Percentiles rank a stretch among this genome's conserved stretches.
phyloP scores from a whole-genome alignment of 805 yeast genomes.

The Myxozyma melibiosi region DNA sequence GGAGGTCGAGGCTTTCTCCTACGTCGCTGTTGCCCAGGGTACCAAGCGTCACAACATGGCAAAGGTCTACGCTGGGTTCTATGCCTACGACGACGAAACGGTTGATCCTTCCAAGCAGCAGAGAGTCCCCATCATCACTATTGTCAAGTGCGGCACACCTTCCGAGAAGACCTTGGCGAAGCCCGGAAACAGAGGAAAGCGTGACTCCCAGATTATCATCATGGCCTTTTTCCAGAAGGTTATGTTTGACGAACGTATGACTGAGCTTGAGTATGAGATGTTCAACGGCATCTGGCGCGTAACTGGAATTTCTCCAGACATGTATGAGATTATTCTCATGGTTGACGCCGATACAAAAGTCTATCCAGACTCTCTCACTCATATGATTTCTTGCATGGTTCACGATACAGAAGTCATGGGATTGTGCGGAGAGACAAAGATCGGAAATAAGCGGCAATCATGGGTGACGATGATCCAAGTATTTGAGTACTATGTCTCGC shows the following conservation, averaged over 20 bases:
- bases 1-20: slow-evolving; percentile 78
- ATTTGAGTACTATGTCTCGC: slow-evolving; percentile 91
- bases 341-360: slow-evolving; percentile 94
- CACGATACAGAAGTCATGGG: slow-evolving; percentile 89
- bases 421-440: slow-evolving; percentile 91
- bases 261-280: slow-evolving; percentile 80
- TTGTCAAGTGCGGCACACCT: slow-evolving; percentile 88
- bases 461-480: slow-evolving; percentile 96
- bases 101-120: slow-evolving; percentile 77
- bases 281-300: slow-evolving; percentile 74
- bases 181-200: slow-evolving; percentile 95
- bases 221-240: slow-evolving; percentile 89
- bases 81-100: slow-evolving; percentile 75
- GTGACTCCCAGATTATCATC: slow-evolving; percentile 89
- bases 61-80: slow-evolving; percentile 91
- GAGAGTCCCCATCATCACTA: slow-evolving; percentile 74
- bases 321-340: slow-evolving; percentile 82
- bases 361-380: slow-evolving; percentile 81
- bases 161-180: slow-evolving; percentile 66
- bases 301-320: slow-evolving; percentile 80
- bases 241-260: slow-evolving; percentile 92
- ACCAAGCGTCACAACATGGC: slow-evolving; percentile 97
- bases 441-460: slow-evolving; percentile 75
- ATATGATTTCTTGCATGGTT: slow-evolving; percentile 86
- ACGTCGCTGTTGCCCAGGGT: slow-evolving; percentile 95